phyloP scores from a whole-genome alignment of 1,284 basidiomycete species.

The Ceratobasidium sp. region DNA sequence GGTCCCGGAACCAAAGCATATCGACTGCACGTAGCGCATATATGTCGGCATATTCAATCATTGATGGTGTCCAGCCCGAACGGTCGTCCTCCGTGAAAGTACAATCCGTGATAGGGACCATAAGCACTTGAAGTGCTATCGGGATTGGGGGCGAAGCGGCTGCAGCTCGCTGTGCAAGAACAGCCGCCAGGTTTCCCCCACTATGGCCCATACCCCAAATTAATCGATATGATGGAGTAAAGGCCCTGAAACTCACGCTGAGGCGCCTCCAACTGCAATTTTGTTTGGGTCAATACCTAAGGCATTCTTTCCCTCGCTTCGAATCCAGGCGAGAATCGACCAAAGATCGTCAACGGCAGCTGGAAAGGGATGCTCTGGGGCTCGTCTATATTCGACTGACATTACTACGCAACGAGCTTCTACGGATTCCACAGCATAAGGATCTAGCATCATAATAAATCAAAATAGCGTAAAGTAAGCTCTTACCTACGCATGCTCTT shows the following conservation, averaged over 20 bases:
- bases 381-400: constrained; percentile 79
- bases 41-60: constrained; percentile 71
- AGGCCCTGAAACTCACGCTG: constrained; percentile 19
- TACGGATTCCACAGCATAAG: background rate
- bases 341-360: constrained; percentile 79
- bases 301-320: constrained; percentile 60
- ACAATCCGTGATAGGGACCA: constrained; percentile 81
- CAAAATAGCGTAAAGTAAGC: constrained; percentile 54
- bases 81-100: constrained; percentile 59
- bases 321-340: constrained; percentile 74
- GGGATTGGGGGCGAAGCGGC: constrained; percentile 66
- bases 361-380: constrained; percentile 80
- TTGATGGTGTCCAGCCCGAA: constrained; percentile 57
- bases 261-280: constrained; percentile 20
- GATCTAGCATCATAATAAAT: background rate
- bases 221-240: too few relatives aligned
- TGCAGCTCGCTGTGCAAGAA: constrained; percentile 74
- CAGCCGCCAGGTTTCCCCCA: constrained; percentile 78
- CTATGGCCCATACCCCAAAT: constrained; percentile 54
- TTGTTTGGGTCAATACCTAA: constrained; percentile 58
- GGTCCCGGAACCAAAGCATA: constrained; percentile 79
- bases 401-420: constrained; percentile 64
- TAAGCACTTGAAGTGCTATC: constrained; percentile 72
- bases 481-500: constrained; percentile 75
- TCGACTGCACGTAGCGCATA: constrained; percentile 71